Evolutionary conservation across 2,329 filamentous ascomycete genomes (phyloP).

Genomic region (Phaeosphaeriaceae sp.): DNA sequence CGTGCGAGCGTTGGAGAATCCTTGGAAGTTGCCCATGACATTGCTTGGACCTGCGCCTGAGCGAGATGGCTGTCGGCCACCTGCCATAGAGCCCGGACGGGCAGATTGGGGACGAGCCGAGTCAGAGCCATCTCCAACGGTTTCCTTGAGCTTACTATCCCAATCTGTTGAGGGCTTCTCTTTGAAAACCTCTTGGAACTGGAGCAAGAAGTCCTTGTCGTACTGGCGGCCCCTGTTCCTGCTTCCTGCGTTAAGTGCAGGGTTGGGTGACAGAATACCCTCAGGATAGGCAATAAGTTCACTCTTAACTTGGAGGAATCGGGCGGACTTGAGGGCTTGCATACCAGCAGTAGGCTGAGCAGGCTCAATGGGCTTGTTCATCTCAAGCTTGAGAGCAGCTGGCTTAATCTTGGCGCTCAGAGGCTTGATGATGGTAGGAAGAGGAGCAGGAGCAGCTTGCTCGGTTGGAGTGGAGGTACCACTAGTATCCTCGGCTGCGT

Average conservation of each 20-base stretch:
- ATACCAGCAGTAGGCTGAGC: slow-evolving; percentile 92
- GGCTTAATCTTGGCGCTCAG: slow-evolving; percentile 77
- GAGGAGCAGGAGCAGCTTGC: slow-evolving; percentile 38
- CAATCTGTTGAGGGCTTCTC: slow-evolving; percentile 96
- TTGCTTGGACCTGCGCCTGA: slow-evolving; percentile 33
- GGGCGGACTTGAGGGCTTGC: slow-evolving; percentile 88
- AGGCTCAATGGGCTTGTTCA: slow-evolving; percentile 84
- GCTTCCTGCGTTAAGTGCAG: slow-evolving; percentile 83
- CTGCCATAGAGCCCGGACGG: slow-evolving; percentile 60
- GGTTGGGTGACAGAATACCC: slow-evolving; percentile 87
- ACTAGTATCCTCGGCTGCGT: slow-evolving; percentile 29
- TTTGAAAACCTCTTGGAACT: slow-evolving; percentile 95
- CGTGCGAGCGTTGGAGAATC: slow-evolving; percentile 56
- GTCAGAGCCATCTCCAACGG: slow-evolving; percentile 78
- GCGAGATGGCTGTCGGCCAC: slow-evolving; percentile 57
- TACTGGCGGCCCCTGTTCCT: slow-evolving; percentile 90
- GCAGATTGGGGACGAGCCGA: slow-evolving; percentile 69
- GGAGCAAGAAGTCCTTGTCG: slow-evolving; percentile 91
- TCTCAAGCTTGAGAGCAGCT: slow-evolving; percentile 85
- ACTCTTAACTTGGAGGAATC: slow-evolving; percentile 81
- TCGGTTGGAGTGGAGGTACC: slow-evolving; percentile 56
- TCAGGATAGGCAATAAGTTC: slow-evolving; percentile 78
- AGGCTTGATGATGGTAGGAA: slow-evolving; percentile 30
- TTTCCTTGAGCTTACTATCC: slow-evolving; percentile 83
- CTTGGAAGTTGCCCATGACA: slow-evolving; percentile 73